These are phyloP conservation scores for Mucor lusitanicus DNA, from an alignment of 371 early-diverging fungal genomes.

Conservation along the genomic window DNA sequence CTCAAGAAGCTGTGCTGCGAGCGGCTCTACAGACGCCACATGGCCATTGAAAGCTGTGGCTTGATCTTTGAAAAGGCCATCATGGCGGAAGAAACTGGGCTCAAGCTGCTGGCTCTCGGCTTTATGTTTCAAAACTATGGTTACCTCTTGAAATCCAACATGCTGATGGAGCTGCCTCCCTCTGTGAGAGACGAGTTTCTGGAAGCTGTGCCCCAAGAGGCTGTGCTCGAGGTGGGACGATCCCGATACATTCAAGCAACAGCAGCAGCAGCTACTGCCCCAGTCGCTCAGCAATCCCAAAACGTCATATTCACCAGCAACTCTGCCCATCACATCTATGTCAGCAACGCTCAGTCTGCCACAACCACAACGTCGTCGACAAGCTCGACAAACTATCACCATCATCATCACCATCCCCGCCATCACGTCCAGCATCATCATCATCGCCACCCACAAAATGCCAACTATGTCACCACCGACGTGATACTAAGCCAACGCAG, in stretches of 20 bases:
- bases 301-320: neutral
- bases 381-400: neutral
- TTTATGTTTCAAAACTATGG: conserved; percentile 60
- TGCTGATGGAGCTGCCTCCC: conserved; percentile 40
- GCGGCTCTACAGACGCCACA: conserved; percentile 46
- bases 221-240: conserved; percentile 34
- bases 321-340: neutral
- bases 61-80: conserved; percentile 59
- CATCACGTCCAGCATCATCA: conserved; percentile 8
- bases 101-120: conserved; percentile 48
- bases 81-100: conserved; percentile 52
- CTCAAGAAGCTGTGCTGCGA: conserved; percentile 61
- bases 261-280: neutral
- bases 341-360: conserved; percentile 1
- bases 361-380: neutral
- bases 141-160: conserved; percentile 52
- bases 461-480: conserved; percentile 5
- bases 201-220: conserved; percentile 47
- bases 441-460: neutral
- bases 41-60: conserved; percentile 56
- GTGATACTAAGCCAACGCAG: conserved; percentile 8
- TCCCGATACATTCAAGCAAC: conserved; percentile 5
- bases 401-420: neutral
- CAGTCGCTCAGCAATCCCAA: neutral
- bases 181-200: conserved; percentile 33